phyloP scores from a whole-genome alignment of 129 eudicot genomes.

The Oenanthe sinensis region DNA sequence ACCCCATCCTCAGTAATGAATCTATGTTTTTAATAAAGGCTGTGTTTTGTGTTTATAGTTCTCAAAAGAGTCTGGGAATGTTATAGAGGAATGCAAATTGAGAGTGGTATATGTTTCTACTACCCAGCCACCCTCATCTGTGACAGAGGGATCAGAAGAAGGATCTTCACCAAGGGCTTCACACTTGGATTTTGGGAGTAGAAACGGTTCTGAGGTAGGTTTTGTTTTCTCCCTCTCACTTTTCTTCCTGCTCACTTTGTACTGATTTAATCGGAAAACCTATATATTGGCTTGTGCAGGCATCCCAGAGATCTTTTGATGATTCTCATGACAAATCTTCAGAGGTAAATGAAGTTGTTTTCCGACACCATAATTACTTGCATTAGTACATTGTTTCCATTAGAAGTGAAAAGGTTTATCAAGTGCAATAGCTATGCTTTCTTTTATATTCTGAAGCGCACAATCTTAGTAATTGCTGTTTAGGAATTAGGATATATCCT shows the following conservation, averaged over 20 bases:
- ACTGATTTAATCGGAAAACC: neutral
- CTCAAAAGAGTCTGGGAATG: constrained; percentile 56
- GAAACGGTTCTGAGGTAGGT: constrained; percentile 36
- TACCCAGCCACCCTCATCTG: constrained; percentile 56
- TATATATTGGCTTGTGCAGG: constrained; percentile 23
- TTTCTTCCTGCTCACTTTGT: neutral
- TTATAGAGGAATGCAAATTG: constrained; percentile 79
- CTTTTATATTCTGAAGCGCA: too few relatives aligned
- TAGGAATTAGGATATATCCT: too few relatives aligned
- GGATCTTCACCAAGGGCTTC: constrained; percentile 42
- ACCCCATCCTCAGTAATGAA: neutral
- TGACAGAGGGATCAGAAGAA: constrained; percentile 65
- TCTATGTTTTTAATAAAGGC: neutral
- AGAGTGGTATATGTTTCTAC: constrained; percentile 63
- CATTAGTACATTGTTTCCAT: too few relatives aligned
- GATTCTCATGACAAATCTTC: constrained; percentile 52
- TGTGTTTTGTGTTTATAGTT: constrained; percentile 37
- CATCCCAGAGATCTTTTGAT: constrained; percentile 25
- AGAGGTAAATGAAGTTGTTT: constrained; percentile 34
- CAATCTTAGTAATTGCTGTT: too few relatives aligned
- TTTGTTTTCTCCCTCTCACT: constrained; percentile 2
- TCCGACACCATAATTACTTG: neutral
- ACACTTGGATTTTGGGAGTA: constrained; percentile 31
- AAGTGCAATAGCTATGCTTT: too few relatives aligned
- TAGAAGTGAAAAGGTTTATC: too few relatives aligned